Conservation (phyloP, 164 flowering plant species). For the Tetracentron sinense region DNA sequence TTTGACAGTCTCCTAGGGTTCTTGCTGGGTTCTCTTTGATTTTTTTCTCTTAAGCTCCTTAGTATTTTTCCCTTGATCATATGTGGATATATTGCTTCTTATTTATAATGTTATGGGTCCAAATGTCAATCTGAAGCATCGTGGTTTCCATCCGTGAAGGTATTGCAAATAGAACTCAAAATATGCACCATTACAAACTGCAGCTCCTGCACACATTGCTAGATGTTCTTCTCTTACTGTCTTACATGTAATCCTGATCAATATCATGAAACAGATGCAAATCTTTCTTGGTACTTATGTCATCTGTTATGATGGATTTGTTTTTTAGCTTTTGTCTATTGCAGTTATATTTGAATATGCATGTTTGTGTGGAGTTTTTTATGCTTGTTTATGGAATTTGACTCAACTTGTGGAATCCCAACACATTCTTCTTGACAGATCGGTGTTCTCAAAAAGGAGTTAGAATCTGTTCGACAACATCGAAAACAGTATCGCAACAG, state of each 20-base stretch:
- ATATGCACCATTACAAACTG: conserved; percentile 2
- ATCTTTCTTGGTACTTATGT: too few relatives aligned
- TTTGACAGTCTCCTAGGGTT: too few relatives aligned
- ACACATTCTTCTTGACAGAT: conserved; percentile 44
- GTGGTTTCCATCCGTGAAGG: too few relatives aligned
- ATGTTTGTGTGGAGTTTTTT: not conserved
- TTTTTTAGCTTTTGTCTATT: not conserved
- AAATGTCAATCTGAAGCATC: too few relatives aligned
- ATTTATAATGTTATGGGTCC: too few relatives aligned
- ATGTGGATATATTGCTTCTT: too few relatives aligned
- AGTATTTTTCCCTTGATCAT: too few relatives aligned
- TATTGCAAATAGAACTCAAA: too few relatives aligned
- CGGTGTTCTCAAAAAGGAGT: conserved; percentile 70
- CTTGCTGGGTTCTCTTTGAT: too few relatives aligned
- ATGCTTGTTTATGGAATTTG: not conserved
- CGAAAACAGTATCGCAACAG: conserved; percentile 78
- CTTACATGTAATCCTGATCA: not conserved
- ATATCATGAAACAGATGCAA: not conserved
- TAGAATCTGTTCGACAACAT: conserved; percentile 87
- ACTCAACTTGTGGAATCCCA: not conserved
- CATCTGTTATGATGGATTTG: not conserved
- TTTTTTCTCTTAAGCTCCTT: too few relatives aligned
- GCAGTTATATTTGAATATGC: not conserved
- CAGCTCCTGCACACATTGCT: not conserved
- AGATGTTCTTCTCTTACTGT: not conserved